phyloP scores from a whole-genome alignment of 805 yeast genomes.

The Yarrowia sp. region DNA sequence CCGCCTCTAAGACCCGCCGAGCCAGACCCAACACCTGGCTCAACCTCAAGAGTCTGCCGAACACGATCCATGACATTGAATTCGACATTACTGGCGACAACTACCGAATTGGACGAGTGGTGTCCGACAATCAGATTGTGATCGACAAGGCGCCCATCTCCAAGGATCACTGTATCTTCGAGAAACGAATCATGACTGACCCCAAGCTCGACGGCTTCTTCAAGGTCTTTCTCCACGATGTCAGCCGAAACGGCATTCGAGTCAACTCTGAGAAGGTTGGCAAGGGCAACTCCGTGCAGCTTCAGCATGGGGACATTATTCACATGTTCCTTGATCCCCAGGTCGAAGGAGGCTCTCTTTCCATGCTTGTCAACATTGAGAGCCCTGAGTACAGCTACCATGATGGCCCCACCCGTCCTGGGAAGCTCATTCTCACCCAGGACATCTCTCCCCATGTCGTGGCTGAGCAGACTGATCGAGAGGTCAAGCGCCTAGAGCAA shows the following conservation, averaged over 20 bases:
- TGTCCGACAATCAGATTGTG: background rate
- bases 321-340: background rate
- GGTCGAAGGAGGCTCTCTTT: background rate
- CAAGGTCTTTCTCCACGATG: conserved; percentile 5
- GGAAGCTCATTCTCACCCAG: background rate
- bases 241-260: conserved; percentile 14
- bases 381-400: background rate
- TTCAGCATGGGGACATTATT: conserved; percentile 7
- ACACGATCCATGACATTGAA: background rate
- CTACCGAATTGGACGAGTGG: conserved; percentile 6
- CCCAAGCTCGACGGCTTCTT: conserved; percentile 15
- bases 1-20: background rate
- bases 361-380: conserved; percentile 1
- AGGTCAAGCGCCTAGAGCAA: background rate
- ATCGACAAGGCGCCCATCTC: conserved; percentile 5
- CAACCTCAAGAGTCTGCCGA: conserved; percentile 2
- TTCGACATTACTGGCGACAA: conserved; percentile 4
- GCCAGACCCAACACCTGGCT: conserved; percentile 8
- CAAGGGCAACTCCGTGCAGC: background rate
- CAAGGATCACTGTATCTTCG: conserved; percentile 11
- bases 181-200: background rate
- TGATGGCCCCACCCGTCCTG: background rate
- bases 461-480: background rate
- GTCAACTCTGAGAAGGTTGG: conserved; percentile 6
- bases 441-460: conserved; percentile 1